These are phyloP conservation scores for Salix brachista DNA, from an alignment of 345 rosid genomes.

Conservation along the genomic window DNA sequence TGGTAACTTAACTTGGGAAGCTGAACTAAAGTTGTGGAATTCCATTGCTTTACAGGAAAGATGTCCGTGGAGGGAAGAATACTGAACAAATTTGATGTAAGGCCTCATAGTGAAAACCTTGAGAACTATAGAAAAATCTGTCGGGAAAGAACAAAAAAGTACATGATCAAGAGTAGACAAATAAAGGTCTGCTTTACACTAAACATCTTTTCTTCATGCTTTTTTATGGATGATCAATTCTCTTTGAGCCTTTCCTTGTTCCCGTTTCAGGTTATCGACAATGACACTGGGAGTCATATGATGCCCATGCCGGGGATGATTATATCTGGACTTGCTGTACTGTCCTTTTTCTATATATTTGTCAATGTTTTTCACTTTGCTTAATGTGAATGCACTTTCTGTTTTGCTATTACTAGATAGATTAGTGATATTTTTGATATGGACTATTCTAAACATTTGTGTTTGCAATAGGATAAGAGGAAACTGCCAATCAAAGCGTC, in stretches of 20 bases:
- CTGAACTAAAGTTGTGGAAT: not conserved
- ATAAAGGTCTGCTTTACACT: conserved; percentile 47
- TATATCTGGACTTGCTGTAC: conserved; percentile 41
- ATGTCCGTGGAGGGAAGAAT: conserved; percentile 69
- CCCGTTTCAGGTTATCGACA: conserved; percentile 65
- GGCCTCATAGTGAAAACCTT: conserved; percentile 64
- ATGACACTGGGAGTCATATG: conserved; percentile 72
- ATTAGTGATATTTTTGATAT: not conserved
- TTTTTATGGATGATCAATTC: not conserved
- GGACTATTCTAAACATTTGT: conserved; percentile 8
- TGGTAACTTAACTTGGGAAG: conserved; percentile 5
- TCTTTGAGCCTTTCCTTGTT: conserved; percentile 2
- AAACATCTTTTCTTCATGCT: not conserved
- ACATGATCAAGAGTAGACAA: conserved; percentile 67
- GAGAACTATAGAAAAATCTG: conserved; percentile 76
- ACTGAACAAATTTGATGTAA: conserved; percentile 76
- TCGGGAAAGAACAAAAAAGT: conserved; percentile 72
- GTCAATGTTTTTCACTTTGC: conserved; percentile 13
- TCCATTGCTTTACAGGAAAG: conserved; percentile 44
- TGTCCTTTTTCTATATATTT: conserved; percentile 11
- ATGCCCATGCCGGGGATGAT: conserved; percentile 74
- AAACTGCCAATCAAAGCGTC: conserved; percentile 48
- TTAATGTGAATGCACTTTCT: conserved; percentile 7
- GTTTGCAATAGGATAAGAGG: conserved; percentile 66
- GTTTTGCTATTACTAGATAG: not conserved